Conservation (phyloP, 768 basidiomycete species). For the Cubamyces lactineus region DNA sequence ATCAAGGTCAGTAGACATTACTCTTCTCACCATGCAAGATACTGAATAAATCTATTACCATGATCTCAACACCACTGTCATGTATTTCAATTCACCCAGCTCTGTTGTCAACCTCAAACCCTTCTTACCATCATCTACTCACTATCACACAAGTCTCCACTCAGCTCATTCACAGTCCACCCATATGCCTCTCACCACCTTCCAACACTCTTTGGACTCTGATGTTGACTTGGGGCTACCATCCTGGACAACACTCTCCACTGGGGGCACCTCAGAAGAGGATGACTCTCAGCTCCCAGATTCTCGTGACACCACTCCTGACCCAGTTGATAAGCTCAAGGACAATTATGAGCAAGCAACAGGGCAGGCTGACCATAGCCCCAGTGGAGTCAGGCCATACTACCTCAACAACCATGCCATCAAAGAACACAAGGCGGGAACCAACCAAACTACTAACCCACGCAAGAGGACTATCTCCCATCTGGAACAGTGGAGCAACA, state of each 20-base stretch:
- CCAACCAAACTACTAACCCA: too few relatives aligned
- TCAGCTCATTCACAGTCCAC: not conserved
- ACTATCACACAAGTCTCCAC: not conserved
- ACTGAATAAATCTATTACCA: too few relatives aligned
- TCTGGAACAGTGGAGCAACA: not conserved
- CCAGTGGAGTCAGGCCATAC: too few relatives aligned
- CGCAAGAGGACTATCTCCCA: too few relatives aligned
- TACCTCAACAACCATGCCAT: too few relatives aligned
- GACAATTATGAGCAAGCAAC: not conserved
- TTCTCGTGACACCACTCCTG: not conserved
- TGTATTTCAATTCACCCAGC: too few relatives aligned
- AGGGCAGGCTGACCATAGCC: not conserved
- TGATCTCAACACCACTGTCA: too few relatives aligned
- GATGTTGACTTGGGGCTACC: not conserved
- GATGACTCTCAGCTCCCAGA: not conserved
- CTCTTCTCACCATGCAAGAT: too few relatives aligned
- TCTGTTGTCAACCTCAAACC: too few relatives aligned
- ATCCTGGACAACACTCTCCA: constrained; percentile 9
- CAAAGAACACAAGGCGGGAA: too few relatives aligned
- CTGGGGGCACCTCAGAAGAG: not conserved
- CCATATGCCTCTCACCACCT: not conserved
- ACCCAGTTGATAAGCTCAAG: not conserved
- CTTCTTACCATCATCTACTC: too few relatives aligned
- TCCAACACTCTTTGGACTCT: not conserved
- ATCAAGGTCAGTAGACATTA: too few relatives aligned